Base-by-base conservation (phyloP, 2,329 filamentous ascomycete species). In the Decorospora gaudefroyi region DNA sequence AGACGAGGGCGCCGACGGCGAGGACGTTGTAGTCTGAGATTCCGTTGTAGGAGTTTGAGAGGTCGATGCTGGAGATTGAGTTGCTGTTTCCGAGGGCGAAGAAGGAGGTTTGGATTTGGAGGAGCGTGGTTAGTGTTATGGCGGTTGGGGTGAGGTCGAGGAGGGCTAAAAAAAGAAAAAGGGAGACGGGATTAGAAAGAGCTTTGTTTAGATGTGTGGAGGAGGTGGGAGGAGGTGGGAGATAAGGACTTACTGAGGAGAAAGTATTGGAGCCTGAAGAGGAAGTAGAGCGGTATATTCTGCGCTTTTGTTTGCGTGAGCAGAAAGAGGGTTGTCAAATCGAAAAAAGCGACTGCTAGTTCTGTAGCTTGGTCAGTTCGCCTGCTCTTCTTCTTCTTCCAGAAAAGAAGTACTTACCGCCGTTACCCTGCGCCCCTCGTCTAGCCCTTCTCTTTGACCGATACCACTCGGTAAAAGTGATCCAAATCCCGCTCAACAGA, bases 21-120 rank as follows among this genome's bases (percentile, higher is more conserved):
- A 83, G 52, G 51, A 93, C 77, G 63, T 88, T 91, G 75, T 95
- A 99, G 42, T 79, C 82, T 35, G 79, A 81, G 25, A 99, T 79
- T 51, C 93, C 93, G 62, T 99, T 99, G 73, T 99, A 99, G 0
- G 91, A 91, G 65, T 86, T 95, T 4, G 90, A 95, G 13, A 99
- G 80, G 64, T 97, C 91, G 59, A 99, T 83, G n/a, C 88, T 92
- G 9, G 91, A 95, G 56, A 99, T 96, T 27, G 93, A 87, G 68
- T 99, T 99, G 32, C 88, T 89, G 65, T 90, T 90, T 16, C 91
- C 93, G 51, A 90, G 83, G 19, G 89, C 86, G 67, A 97, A 99
- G 78, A 96, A 99, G 37, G 86, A 85, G 23, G 83, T 77, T 72
- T 91, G 85, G 56, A 95, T 86, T 27, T 95, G 76, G 22, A 97